A percentile compares a stretch with the other conserved stretches of the same genome.
These are phyloP conservation scores for Schizonepeta tenuifolia DNA, from an alignment of 257 asterid species.

Conservation along the genomic window DNA sequence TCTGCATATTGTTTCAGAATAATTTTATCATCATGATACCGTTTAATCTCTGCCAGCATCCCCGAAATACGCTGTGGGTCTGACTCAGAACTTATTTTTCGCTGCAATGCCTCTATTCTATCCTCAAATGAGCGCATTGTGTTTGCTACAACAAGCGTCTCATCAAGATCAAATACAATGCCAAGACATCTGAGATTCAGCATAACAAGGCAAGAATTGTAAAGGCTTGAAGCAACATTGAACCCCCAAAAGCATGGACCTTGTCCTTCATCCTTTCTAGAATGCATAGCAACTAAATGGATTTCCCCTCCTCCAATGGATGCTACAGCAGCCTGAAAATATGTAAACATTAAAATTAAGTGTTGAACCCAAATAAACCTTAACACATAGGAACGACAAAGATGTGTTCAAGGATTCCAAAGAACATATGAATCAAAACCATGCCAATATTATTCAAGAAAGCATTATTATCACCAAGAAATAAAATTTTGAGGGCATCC, in stretches of 20 bases:
- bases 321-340: conserved; percentile 79
- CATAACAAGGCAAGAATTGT: conserved; percentile 85
- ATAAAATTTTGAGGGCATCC: conserved; percentile 2
- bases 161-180: conserved; percentile 97
- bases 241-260: conserved; percentile 92
- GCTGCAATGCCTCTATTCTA: conserved; percentile 81
- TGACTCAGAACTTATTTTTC: conserved; percentile 69
- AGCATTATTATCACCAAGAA: background rate
- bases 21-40: conserved; percentile 85
- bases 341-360: conserved; percentile 27
- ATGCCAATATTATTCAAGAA: background rate
- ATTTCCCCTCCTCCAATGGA: conserved; percentile 72
- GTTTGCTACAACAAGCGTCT: conserved; percentile 95
- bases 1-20: conserved; percentile 97
- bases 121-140: conserved; percentile 98
- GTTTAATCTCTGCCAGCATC: conserved; percentile 82
- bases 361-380: conserved; percentile 16
- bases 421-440: background rate
- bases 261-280: conserved; percentile 66
- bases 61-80: conserved; percentile 86
- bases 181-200: conserved; percentile 96
- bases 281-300: conserved; percentile 95
- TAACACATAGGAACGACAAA: background rate
- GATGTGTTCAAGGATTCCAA: conserved; percentile 13
- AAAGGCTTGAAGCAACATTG: conserved; percentile 67